Evolutionary conservation across 2,329 filamentous ascomycete species (phyloP).

Genomic region (Fusarium musae): DNA sequence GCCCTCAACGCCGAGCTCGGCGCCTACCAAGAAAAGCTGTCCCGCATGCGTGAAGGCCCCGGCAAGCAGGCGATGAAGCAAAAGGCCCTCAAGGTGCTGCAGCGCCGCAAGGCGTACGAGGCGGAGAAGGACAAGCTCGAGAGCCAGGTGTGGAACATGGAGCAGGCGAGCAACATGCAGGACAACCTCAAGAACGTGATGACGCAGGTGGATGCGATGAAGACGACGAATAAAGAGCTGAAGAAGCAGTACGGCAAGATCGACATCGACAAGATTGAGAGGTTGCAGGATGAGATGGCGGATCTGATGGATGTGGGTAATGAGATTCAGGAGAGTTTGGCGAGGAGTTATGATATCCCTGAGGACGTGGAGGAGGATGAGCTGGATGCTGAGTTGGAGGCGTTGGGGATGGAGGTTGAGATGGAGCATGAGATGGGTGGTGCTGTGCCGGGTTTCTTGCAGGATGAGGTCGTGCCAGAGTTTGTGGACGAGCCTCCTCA

Average conservation of each 20-base stretch:
- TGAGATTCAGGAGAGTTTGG: slow-evolving; percentile 96
- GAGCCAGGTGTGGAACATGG: slow-evolving; percentile 98
- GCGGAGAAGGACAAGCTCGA: slow-evolving; percentile 92
- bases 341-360: slow-evolving; percentile 90
- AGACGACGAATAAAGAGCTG: slow-evolving; percentile 93
- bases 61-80: slow-evolving; percentile 93
- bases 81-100: slow-evolving; percentile 92
- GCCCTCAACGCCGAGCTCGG: slow-evolving; percentile 90
- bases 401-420: slow-evolving; percentile 92
- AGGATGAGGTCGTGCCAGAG: slow-evolving; percentile 85
- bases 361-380: slow-evolving; percentile 98
- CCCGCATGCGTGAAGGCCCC: slow-evolving; percentile 94
- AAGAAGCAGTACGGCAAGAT: slow-evolving; percentile 96
- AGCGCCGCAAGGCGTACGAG: slow-evolving; percentile 95
- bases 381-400: slow-evolving; percentile 95
- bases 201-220: slow-evolving; percentile 97
- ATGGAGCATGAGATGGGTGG: slow-evolving; percentile 75
- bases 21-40: slow-evolving; percentile 86
- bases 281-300: slow-evolving; percentile 98
- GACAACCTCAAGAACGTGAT: slow-evolving; percentile 98
- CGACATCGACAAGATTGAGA: slow-evolving; percentile 96
- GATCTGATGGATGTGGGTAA: slow-evolving; percentile 97
- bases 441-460: slow-evolving; percentile 84
- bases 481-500: slow-evolving; percentile 94
- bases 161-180: slow-evolving; percentile 97